Conservation (phyloP, 306 rosid species). For the Malus asiatica region DNA sequence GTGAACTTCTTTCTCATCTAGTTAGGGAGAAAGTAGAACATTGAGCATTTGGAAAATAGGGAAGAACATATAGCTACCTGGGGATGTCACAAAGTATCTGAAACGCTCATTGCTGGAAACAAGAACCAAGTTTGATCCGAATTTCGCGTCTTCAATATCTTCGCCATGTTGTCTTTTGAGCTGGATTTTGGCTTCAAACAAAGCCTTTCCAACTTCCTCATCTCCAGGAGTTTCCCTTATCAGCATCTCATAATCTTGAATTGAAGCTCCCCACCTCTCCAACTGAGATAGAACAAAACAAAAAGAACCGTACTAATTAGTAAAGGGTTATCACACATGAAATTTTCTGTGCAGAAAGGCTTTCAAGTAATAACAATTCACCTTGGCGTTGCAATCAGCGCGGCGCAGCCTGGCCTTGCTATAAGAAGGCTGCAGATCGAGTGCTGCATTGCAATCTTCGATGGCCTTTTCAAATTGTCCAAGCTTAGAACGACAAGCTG, state of each 20-base stretch:
- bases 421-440: conserved; percentile 61
- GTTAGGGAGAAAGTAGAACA: neutral
- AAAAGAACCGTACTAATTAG: neutral
- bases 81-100: conserved; percentile 74
- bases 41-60: no score
- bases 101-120: conserved; percentile 75
- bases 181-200: conserved; percentile 72
- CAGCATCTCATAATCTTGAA: conserved; percentile 79
- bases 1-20: neutral
- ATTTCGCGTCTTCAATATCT: conserved; percentile 60
- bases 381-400: conserved; percentile 88
- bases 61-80: conserved; percentile 36
- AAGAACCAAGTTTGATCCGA: conserved; percentile 68
- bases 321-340: neutral
- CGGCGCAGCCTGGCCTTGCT: conserved; percentile 86
- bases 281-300: conserved; percentile 34
- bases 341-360: neutral
- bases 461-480: conserved; percentile 86
- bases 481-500: conserved; percentile 87
- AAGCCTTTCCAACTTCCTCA: conserved; percentile 80
- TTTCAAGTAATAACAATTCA: conserved; percentile 11
- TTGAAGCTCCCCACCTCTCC: conserved; percentile 88
- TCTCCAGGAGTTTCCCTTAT: conserved; percentile 81
- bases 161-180: conserved; percentile 64
- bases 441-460: conserved; percentile 86